A percentile compares a stretch with the other conserved stretches of the same genome.
Conservation (phyloP, 75 land plant genomes). For the Picea glauca region DNA sequence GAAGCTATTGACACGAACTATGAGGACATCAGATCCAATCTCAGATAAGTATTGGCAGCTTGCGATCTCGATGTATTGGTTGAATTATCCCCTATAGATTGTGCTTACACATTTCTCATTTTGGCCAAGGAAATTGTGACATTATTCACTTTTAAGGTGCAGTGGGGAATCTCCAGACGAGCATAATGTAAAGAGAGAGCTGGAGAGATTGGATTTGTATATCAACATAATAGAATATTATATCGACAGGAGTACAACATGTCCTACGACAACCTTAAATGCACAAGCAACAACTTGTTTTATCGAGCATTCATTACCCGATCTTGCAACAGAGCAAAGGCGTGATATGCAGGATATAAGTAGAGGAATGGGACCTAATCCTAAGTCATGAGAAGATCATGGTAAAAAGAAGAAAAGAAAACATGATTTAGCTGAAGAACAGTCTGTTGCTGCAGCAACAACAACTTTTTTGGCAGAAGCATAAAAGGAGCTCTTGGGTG, state of each 20-base stretch:
- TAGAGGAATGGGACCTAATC: constrained; percentile 23
- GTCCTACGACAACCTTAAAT: no score
- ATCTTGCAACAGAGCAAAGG: constrained; percentile 49
- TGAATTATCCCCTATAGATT: constrained; percentile 49
- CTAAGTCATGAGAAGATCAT: constrained; percentile 15
- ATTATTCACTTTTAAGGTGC: constrained; percentile 57
- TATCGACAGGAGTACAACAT: no score
- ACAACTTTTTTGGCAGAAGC: constrained; percentile 79
- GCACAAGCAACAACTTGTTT: no score
- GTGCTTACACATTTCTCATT: constrained; percentile 42
- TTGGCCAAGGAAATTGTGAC: constrained; percentile 47
- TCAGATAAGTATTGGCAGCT: constrained; percentile 27
- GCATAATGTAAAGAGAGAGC: constrained; percentile 58
- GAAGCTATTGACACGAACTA: constrained; percentile 17
- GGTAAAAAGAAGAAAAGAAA: constrained; percentile 47
- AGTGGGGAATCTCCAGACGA: constrained; percentile 59
- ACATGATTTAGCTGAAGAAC: constrained; percentile 27
- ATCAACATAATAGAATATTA: no score
- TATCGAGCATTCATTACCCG: no score
- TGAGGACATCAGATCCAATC: constrained; percentile 21
- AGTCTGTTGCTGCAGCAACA: constrained; percentile 55
- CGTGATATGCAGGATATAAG: constrained; percentile 48
- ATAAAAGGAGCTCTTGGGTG: constrained; percentile 58
- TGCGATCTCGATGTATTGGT: constrained; percentile 38
- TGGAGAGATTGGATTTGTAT: constrained; percentile 32